Conservation (phyloP, 2,329 filamentous ascomycete species). For the Furcasterigmium furcatum region DNA sequence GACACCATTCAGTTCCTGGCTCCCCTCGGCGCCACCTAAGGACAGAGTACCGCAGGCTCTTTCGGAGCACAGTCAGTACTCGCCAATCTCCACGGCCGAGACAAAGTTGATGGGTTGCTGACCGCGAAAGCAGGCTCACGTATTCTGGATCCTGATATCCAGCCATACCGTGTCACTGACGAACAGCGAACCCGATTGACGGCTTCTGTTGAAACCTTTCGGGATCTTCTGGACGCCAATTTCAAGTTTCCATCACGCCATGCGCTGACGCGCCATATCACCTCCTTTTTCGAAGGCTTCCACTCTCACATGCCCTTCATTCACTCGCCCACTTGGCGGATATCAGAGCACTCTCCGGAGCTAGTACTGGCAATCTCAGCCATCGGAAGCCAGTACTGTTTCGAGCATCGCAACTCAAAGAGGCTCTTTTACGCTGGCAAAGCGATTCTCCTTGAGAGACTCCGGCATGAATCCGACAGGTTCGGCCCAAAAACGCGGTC, state of each 20-base stretch:
- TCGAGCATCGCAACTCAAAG: slow-evolving; percentile 30
- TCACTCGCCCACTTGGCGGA: slow-evolving; percentile 27
- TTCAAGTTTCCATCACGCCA: slow-evolving; percentile 31
- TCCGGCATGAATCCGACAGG: slow-evolving; percentile 16
- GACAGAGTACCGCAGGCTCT: slow-evolving; percentile 19
- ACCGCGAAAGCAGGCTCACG: neutral
- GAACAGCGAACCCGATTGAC: slow-evolving; percentile 25
- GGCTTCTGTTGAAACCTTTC: slow-evolving; percentile 19
- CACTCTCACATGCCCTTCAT: slow-evolving; percentile 34
- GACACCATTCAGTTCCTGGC: slow-evolving; percentile 32
- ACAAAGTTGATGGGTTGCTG: neutral
- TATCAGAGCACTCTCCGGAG: slow-evolving; percentile 25
- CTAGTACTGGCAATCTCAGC: slow-evolving; percentile 26
- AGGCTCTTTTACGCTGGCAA: slow-evolving; percentile 27
- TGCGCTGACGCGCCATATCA: slow-evolving; percentile 29
- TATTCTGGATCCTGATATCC: slow-evolving; percentile 12
- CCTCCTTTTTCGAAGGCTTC: slow-evolving; percentile 31
- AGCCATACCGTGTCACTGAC: slow-evolving; percentile 22
- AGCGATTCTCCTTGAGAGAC: slow-evolving; percentile 24
- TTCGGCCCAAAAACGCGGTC: slow-evolving; percentile 20
- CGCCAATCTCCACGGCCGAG: neutral
- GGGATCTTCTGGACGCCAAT: slow-evolving; percentile 19
- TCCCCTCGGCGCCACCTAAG: slow-evolving; percentile 28
- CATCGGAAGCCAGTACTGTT: slow-evolving; percentile 33
- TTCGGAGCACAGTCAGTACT: slow-evolving; percentile 15